Percentiles rank a stretch among this genome's conserved stretches.
These are phyloP conservation scores for Saccharum officinarum DNA, from an alignment of 176 grass and related monocot genomes.

Conservation along the genomic window DNA sequence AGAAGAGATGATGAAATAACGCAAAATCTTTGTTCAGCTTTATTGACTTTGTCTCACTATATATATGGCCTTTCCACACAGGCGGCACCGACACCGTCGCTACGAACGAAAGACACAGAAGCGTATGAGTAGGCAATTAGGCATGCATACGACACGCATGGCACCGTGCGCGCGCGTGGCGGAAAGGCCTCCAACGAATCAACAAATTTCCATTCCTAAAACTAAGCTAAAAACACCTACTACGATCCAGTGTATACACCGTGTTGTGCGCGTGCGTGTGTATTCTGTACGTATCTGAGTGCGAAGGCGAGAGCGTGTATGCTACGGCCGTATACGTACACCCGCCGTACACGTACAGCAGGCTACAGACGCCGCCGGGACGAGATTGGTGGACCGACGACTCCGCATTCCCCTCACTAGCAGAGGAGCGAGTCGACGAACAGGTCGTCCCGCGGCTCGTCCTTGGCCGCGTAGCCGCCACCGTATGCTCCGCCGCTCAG, in stretches of 20 bases:
- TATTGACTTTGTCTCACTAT: background rate
- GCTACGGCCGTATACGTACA: background rate
- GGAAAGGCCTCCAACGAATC: slow-evolving; percentile 2
- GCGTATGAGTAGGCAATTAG: too few species aligned
- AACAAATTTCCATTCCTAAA: slow-evolving; percentile 17
- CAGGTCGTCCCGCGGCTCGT: slow-evolving; percentile 66
- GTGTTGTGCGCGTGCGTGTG: background rate
- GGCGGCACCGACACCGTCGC: background rate
- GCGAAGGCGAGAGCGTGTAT: background rate
- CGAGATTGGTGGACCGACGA: background rate
- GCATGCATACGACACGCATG: too few species aligned
- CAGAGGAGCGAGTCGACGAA: slow-evolving; percentile 68
- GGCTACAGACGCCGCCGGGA: background rate
- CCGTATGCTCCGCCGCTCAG: background rate
- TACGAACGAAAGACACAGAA: too few species aligned
- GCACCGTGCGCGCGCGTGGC: background rate
- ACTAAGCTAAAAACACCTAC: background rate
- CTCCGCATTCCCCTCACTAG: slow-evolving; percentile 7
- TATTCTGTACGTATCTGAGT: background rate
- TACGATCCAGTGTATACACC: background rate
- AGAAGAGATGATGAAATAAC: background rate
- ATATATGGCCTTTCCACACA: background rate
- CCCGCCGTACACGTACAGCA: background rate
- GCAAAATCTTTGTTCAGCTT: background rate
- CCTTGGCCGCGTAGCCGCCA: slow-evolving; percentile 44